Conservation (phyloP, 768 basidiomycete genomes). For the Favolaschia claudopus region DNA sequence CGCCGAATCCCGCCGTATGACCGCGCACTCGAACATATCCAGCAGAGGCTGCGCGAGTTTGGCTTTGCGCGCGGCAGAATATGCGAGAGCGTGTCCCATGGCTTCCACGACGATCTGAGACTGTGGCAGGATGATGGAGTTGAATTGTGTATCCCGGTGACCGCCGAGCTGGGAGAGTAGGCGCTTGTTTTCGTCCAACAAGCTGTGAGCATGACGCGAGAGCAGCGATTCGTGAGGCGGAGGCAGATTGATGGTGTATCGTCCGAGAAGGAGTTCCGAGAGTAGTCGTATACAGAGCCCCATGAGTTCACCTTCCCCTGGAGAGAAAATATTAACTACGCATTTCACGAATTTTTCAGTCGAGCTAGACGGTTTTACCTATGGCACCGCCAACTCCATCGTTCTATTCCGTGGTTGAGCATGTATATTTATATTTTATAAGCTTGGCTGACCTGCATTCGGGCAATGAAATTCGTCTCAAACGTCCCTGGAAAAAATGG, state of each 20-base stretch:
- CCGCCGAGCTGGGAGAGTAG: slow-evolving; percentile 46
- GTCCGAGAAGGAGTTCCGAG: slow-evolving; percentile 64
- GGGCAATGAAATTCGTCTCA: slow-evolving; percentile 67
- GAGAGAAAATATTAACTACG: slow-evolving; percentile 64
- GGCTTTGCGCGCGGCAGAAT: slow-evolving; percentile 56
- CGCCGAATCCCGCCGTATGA: slow-evolving; percentile 60
- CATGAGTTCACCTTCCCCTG: slow-evolving; percentile 63
- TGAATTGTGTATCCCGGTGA: slow-evolving; percentile 61
- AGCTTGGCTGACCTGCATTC: slow-evolving; percentile 57
- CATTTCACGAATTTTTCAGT: slow-evolving; percentile 66
- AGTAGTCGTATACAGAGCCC: slow-evolving; percentile 63
- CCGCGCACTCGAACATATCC: slow-evolving; percentile 62
- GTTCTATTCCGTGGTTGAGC: slow-evolving; percentile 36
- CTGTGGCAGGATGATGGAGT: slow-evolving; percentile 62
- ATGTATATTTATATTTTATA: background rate
- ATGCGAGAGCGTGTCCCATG: slow-evolving; percentile 70
- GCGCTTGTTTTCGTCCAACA: slow-evolving; percentile 55
- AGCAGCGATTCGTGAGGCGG: slow-evolving; percentile 55
- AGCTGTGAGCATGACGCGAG: slow-evolving; percentile 52
- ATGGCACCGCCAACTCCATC: slow-evolving; percentile 9
- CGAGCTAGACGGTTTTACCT: no score
- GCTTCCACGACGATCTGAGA: slow-evolving; percentile 61
- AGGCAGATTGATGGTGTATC: slow-evolving; percentile 61
- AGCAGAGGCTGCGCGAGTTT: slow-evolving; percentile 57
- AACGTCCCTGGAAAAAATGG: no score